Base-by-base conservation (phyloP, 345 rosid species). In the Rhodomyrtus tomentosa region DNA sequence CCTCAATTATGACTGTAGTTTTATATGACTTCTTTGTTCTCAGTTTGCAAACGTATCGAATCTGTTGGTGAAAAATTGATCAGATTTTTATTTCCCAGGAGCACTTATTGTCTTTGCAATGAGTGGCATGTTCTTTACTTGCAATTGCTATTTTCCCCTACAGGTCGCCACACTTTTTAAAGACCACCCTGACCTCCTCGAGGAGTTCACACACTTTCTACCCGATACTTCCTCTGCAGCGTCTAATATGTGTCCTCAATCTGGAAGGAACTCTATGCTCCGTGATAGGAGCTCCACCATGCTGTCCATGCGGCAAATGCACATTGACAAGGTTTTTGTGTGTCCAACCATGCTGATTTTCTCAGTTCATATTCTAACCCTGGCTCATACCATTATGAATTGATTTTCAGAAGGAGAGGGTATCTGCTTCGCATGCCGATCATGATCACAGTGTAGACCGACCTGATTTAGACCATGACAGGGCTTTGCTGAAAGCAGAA, bases 151-250 rank as follows among this genome's bases (percentile, higher is more conserved):
- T 27, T 51, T 82, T 59, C 83, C 53, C 16, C 87, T 88, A 83
- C 90, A 98, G 99, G 98, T 98, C 86, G 95, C 99, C 83, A 42
- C 89, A 50, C 98, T 98, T 86, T 96, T 98, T 83, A 90, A 89
- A 84, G 98, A 94, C 87, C 99, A 98, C 83, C 62, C 80, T n/a
- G 99, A 98, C 93, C 92, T 98, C 84, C 99, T 98, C 79, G 81
- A 59, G 81, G 99, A 96, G 90, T 98, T 98, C 86, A 92, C 95
- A 82, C 95, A 95, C 84, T 98, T 98, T 90, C 94, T 98, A 56
- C 99, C 99, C 32, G 98, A 95, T 91, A 73, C 91, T 83, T 93
- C 99, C 59, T 94, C 90, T 68, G 87, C 95, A 73, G 91, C 94
- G 52, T 89, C 91, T 83, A 86, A 84, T 85, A 88, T 91, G 81